These are phyloP conservation scores for Pseudognaphalium luteoalbum DNA, from an alignment of 129 eudicot genomes.

Conservation along the genomic window DNA sequence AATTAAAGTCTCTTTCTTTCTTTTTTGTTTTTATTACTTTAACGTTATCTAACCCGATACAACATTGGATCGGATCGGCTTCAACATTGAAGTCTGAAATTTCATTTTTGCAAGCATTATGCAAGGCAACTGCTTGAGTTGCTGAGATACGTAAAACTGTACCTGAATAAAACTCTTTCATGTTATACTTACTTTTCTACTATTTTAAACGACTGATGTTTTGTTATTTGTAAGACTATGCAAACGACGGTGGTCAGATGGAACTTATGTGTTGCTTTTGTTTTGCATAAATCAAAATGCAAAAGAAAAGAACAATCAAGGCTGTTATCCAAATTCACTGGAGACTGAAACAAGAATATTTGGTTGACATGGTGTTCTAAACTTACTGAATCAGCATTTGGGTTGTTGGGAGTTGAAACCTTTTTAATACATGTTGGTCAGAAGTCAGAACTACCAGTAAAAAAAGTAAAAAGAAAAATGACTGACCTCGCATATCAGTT, in stretches of 20 bases:
- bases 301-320: neutral
- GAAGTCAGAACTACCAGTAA: no score
- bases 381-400: neutral
- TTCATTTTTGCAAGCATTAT: slow-evolving; percentile 28
- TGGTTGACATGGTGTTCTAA: neutral
- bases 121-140: slow-evolving; percentile 32
- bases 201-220: neutral
- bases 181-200: neutral
- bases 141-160: slow-evolving; percentile 28
- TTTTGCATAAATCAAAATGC: neutral
- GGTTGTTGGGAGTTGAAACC: no score
- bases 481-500: no score
- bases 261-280: neutral
- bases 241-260: neutral
- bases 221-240: neutral
- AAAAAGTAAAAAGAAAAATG: neutral
- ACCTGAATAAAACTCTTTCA: slow-evolving; percentile 33
- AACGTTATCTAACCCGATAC: slow-evolving; percentile 26
- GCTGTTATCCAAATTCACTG: no score
- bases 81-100: slow-evolving; percentile 24
- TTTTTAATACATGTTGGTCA: no score
- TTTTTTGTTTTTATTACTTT: neutral
- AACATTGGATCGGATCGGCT: slow-evolving; percentile 24
- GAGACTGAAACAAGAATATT: neutral
- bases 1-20: neutral